phyloP scores from a whole-genome alignment of 768 basidiomycete genomes.

The Jaapia argillacea region DNA sequence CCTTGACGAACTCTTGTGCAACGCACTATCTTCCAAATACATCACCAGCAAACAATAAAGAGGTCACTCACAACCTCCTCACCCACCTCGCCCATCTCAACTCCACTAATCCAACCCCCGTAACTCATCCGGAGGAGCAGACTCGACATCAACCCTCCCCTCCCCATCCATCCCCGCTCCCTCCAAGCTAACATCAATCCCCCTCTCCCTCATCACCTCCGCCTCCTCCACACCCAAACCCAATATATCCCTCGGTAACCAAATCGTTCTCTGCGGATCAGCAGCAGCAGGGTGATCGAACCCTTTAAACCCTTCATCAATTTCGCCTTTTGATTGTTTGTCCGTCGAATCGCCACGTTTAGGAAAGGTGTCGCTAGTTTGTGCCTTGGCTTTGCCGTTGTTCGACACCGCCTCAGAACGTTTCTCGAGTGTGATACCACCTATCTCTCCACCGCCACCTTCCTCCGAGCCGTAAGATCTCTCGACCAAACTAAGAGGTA shows the following conservation, averaged over 20 bases:
- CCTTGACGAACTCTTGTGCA: too few relatives aligned
- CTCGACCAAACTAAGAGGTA: slow-evolving; percentile 66
- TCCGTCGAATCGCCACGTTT: slow-evolving; percentile 1
- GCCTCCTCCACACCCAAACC: slow-evolving; percentile 53
- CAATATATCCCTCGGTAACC: slow-evolving; percentile 65
- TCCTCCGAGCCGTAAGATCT: slow-evolving; percentile 33
- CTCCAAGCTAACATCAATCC: slow-evolving; percentile 32
- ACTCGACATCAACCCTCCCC: slow-evolving; percentile 39
- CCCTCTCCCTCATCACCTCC: slow-evolving; percentile 32
- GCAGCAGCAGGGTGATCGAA: slow-evolving; percentile 77
- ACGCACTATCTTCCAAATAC: too few relatives aligned
- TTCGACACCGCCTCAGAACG: not conserved
- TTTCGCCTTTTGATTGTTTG: slow-evolving; percentile 15
- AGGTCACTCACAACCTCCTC: too few relatives aligned
- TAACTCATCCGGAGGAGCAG: slow-evolving; percentile 21
- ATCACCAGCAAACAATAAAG: too few relatives aligned
- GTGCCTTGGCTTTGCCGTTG: slow-evolving; percentile 8
- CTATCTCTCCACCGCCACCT: slow-evolving; percentile 5
- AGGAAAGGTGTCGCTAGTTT: not conserved
- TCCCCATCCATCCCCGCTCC: slow-evolving; percentile 43
- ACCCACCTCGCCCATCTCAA: too few relatives aligned
- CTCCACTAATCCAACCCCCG: not conserved
- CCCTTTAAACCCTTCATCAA: slow-evolving; percentile 32
- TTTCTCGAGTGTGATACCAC: slow-evolving; percentile 4
- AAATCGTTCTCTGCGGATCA: slow-evolving; percentile 60